These are phyloP conservation scores for Rhodotorula sp. DNA, from an alignment of 1,284 basidiomycete genomes.

Conservation along the genomic window DNA sequence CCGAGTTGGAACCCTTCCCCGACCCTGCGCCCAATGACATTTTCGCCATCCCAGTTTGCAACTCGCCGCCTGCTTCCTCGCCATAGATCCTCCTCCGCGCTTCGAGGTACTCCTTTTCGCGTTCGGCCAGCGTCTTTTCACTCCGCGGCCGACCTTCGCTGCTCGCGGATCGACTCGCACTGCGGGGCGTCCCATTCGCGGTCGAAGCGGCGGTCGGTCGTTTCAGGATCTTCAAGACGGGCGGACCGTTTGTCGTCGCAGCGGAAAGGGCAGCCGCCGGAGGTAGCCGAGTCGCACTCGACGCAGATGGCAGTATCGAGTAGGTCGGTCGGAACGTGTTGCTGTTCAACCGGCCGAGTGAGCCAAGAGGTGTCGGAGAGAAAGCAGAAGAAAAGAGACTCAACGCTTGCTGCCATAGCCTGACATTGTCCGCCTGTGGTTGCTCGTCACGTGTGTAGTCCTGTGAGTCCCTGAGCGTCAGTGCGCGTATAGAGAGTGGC, in stretches of 20 bases:
- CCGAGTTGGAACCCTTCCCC: too few relatives aligned
- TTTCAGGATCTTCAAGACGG: conserved; percentile 30
- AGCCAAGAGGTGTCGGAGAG: not conserved
- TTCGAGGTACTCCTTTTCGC: conserved; percentile 30
- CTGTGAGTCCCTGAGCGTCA: not conserved
- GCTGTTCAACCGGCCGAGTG: not conserved
- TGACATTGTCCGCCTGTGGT: conserved; percentile 4
- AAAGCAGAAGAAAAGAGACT: not conserved
- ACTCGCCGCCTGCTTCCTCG: not conserved
- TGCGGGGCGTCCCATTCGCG: not conserved
- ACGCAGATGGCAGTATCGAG: conserved; percentile 15
- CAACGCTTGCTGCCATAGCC: conserved; percentile 31
- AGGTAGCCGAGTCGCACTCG: not conserved
- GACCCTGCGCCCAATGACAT: not conserved
- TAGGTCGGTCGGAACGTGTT: conserved; percentile 15
- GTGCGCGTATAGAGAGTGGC: not conserved
- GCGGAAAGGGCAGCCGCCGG: conserved; percentile 12
- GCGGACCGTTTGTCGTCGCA: conserved; percentile 21
- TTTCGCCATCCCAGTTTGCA: not conserved
- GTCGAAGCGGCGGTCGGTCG: not conserved
- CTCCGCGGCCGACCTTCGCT: not conserved
- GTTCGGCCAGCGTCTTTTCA: conserved; percentile 20
- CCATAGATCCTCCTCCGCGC: conserved; percentile 32
- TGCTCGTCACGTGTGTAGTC: conserved; percentile 6
- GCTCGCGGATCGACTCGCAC: not conserved